phyloP scores from a whole-genome alignment of 148 eudicot genomes.

The Camellia japonica region DNA sequence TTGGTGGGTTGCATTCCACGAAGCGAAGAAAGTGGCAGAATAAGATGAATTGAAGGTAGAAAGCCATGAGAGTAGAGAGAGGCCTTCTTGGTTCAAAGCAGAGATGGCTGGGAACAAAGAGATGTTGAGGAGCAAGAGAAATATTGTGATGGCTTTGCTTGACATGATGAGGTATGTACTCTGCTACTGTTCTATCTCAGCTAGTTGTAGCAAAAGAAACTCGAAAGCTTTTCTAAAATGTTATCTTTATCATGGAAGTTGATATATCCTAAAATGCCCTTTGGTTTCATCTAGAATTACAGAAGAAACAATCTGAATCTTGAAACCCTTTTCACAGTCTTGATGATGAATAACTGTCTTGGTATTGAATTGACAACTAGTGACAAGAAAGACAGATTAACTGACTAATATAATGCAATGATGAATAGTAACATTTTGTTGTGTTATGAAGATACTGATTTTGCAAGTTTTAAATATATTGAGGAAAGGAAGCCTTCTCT shows the following conservation, averaged over 20 bases:
- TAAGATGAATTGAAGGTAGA: conserved; percentile 29
- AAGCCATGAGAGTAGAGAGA: conserved; percentile 30
- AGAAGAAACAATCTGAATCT: background rate
- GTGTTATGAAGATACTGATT: background rate
- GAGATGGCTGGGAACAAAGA: conserved; percentile 23
- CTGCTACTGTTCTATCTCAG: conserved; percentile 16
- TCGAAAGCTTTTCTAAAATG: background rate
- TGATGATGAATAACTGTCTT: too few relatives aligned
- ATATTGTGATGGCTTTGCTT: conserved; percentile 22
- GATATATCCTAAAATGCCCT: background rate
- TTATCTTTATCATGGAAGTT: conserved; percentile 13
- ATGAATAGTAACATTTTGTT: too few relatives aligned
- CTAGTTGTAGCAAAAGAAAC: background rate
- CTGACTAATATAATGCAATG: too few relatives aligned
- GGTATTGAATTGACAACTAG: too few relatives aligned
- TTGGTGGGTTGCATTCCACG: conserved; percentile 23
- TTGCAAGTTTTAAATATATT: too few relatives aligned
- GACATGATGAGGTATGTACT: conserved; percentile 19
- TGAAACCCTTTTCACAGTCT: background rate
- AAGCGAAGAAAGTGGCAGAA: conserved; percentile 24
- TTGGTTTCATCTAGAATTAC: background rate
- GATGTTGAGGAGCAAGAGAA: conserved; percentile 25
- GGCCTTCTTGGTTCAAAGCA: conserved; percentile 38
- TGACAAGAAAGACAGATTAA: too few relatives aligned
- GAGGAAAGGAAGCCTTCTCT: too few relatives aligned